These are phyloP conservation scores for Echria macrotheca DNA, from an alignment of 495 filamentous ascomycete species.

Conservation along the genomic window DNA sequence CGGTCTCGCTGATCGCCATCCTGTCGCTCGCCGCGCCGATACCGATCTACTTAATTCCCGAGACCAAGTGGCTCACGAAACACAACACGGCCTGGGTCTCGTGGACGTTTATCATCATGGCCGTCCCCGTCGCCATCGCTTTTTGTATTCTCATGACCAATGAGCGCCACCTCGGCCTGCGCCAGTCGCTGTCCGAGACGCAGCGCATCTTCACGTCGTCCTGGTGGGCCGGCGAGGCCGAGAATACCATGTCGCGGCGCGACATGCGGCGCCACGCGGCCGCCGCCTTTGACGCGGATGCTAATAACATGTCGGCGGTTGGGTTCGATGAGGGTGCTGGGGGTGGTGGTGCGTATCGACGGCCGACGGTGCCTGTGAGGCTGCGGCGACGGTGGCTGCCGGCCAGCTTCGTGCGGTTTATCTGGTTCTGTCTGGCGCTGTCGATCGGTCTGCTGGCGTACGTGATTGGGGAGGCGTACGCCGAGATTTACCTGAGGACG, in stretches of 20 bases:
- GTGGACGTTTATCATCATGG: conserved; percentile 61
- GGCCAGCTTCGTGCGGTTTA: conserved; percentile 56
- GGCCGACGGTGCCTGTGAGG: conserved; percentile 26
- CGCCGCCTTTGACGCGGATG: conserved; percentile 25
- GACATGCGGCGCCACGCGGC: conserved; percentile 27
- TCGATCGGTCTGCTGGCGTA: conserved; percentile 55
- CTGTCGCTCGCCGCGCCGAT: conserved; percentile 50
- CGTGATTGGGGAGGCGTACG: conserved; percentile 60
- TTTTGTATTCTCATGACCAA: conserved; percentile 54
- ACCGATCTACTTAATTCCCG: conserved; percentile 49
- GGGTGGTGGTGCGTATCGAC: conserved; percentile 18
- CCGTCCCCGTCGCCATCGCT: conserved; percentile 54
- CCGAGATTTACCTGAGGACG: conserved; percentile 59
- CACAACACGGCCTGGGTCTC: conserved; percentile 61
- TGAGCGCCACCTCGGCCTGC: conserved; percentile 50
- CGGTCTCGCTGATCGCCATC: conserved; percentile 50
- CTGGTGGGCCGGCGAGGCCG: conserved; percentile 52
- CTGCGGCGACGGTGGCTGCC: conserved; percentile 48
- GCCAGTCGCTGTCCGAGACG: conserved; percentile 53
- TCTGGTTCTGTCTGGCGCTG: conserved; percentile 63
- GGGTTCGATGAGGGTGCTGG: conserved; percentile 23
- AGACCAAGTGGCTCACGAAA: conserved; percentile 40
- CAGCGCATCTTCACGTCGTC: conserved; percentile 58
- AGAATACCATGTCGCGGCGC: conserved; percentile 34
- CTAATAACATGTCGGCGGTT: conserved; percentile 21